phyloP scores from a whole-genome alignment of 495 filamentous ascomycete species.

The Tuber borchii region DNA sequence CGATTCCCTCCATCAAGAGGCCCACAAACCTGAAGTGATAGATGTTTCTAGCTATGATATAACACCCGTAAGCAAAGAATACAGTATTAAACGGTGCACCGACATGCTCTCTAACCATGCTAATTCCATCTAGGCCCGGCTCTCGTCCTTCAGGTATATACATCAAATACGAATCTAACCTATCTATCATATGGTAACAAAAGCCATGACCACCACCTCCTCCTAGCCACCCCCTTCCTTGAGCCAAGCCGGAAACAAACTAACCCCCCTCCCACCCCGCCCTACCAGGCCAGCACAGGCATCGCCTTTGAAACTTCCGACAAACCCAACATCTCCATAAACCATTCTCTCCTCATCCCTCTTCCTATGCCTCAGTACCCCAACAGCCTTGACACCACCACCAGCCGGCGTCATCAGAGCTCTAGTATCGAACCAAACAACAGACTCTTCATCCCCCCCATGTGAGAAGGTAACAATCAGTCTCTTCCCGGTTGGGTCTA shows the following conservation, averaged over 20 bases:
- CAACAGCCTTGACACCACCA: constrained; percentile 8
- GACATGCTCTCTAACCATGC: no score
- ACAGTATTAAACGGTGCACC: no score
- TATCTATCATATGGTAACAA: no score
- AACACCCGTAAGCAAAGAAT: no score
- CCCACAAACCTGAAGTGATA: no score
- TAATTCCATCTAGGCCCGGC: no score
- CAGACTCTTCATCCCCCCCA: constrained; percentile 3
- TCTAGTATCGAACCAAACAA: constrained; percentile 27
- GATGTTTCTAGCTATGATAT: no score
- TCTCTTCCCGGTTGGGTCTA: constrained; percentile 21
- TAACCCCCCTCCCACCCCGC: constrained; percentile 7
- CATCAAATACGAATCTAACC: neutral
- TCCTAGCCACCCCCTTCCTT: neutral
- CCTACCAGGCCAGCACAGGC: constrained; percentile 28
- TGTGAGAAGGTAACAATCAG: constrained; percentile 19
- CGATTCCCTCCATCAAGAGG: no score
- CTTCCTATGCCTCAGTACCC: constrained; percentile 16
- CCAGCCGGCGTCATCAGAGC: constrained; percentile 6
- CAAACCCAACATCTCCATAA: constrained; percentile 23
- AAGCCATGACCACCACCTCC: neutral
- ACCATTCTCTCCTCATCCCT: neutral
- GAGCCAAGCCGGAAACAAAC: constrained; percentile 24
- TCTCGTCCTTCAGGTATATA: no score
- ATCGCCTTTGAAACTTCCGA: constrained; percentile 8